Percentiles rank a stretch among this genome's conserved stretches.
Conservation (phyloP, 768 basidiomycete species). For the Lentinula lateritia region DNA sequence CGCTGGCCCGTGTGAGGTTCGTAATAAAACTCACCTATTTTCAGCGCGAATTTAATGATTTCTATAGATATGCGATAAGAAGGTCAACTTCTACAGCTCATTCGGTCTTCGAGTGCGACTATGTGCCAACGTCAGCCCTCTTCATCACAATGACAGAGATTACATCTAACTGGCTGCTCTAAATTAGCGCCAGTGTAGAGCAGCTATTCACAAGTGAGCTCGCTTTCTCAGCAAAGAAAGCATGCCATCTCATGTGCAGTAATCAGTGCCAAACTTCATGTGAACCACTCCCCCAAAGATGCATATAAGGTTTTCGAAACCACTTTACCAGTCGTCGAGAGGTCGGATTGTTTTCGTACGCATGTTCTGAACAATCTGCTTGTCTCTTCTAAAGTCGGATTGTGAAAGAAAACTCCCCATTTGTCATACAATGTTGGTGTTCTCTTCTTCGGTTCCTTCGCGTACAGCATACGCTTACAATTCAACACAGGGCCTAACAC, state of each 20-base stretch:
- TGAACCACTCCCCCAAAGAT: neutral
- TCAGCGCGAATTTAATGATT: neutral
- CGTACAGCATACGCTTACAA: neutral
- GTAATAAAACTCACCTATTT: slow-evolving; percentile 8
- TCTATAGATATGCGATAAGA: slow-evolving; percentile 31
- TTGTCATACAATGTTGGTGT: neutral
- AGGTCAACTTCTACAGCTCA: slow-evolving; percentile 36
- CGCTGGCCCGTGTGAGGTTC: slow-evolving; percentile 49
- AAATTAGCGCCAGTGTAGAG: neutral
- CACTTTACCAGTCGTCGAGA: neutral
- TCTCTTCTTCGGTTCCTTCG: no score
- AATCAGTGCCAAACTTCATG: neutral
- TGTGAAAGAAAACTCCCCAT: no score
- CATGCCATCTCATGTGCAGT: neutral
- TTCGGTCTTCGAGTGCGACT: slow-evolving; percentile 42
- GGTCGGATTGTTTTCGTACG: neutral
- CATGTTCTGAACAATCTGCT: neutral
- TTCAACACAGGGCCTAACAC: slow-evolving; percentile 5
- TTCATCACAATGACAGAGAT: neutral
- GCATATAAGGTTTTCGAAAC: neutral
- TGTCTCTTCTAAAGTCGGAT: neutral
- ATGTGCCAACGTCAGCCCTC: slow-evolving; percentile 29
- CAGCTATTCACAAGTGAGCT: neutral
- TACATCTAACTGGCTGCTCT: neutral
- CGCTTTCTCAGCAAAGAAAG: no score